Percentiles rank a stretch among this genome's conserved stretches.
These are phyloP conservation scores for Jackrogersella multiformis DNA, from an alignment of 495 filamentous ascomycete genomes.

Conservation along the genomic window DNA sequence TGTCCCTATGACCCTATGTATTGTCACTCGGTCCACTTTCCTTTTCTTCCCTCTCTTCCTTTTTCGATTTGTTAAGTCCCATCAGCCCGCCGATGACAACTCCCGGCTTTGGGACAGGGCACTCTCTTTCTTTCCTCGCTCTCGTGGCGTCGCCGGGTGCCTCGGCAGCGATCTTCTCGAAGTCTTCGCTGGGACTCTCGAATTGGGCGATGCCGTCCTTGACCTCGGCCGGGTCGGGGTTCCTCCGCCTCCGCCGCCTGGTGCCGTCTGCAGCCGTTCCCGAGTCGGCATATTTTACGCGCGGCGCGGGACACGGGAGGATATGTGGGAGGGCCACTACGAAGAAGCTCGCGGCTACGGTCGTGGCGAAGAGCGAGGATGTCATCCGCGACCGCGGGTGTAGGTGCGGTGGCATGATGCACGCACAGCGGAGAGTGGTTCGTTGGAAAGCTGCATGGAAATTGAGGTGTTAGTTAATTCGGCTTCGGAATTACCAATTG, in stretches of 20 bases:
- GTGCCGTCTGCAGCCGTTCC: constrained; percentile 63
- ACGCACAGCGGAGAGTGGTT: background rate
- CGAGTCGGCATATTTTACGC: constrained; percentile 75
- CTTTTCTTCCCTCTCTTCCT: constrained; percentile 14
- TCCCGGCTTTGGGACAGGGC: constrained; percentile 84
- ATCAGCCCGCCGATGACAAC: constrained; percentile 78
- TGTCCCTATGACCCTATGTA: constrained; percentile 36
- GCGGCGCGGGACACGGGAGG: constrained; percentile 91
- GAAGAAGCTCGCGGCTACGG: constrained; percentile 87
- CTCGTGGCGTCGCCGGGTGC: constrained; percentile 31
- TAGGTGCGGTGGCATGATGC: constrained; percentile 84
- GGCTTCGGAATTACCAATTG: background rate
- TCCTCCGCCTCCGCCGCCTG: constrained; percentile 53
- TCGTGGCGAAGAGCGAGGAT: constrained; percentile 91
- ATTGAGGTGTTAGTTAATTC: constrained; percentile 21
- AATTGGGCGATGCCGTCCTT: constrained; percentile 53
- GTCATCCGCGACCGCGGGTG: constrained; percentile 93
- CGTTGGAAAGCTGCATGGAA: constrained; percentile 10
- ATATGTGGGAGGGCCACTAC: constrained; percentile 91
- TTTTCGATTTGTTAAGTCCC: constrained; percentile 63
- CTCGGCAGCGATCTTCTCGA: constrained; percentile 25
- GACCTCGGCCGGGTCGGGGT: constrained; percentile 40
- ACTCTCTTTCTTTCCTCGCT: constrained; percentile 61
- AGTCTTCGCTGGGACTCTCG: constrained; percentile 27
- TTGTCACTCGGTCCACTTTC: constrained; percentile 13